Conservation (phyloP, 2,329 filamentous ascomycete genomes). For the Setomelanomma holmii region DNA sequence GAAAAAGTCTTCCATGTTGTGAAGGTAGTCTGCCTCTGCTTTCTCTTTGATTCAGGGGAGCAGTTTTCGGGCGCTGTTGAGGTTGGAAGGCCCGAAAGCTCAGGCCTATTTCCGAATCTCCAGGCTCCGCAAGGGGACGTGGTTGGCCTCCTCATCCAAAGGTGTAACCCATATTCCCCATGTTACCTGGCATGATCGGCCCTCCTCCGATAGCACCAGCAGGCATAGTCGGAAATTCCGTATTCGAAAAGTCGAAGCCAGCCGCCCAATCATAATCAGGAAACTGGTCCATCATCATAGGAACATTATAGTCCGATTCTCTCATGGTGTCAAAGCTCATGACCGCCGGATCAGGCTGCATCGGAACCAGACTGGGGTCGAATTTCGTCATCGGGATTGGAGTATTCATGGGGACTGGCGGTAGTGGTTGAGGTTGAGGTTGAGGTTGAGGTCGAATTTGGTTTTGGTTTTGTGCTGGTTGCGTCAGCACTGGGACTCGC, state of each 20-base stretch:
- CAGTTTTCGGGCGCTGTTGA: no score
- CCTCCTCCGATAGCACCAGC: slow-evolving; percentile 21
- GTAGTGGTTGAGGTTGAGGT: slow-evolving; percentile 22
- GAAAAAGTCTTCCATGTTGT: no score
- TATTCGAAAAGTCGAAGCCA: slow-evolving; percentile 43
- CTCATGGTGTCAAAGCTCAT: slow-evolving; percentile 40
- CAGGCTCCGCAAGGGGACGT: no score
- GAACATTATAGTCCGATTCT: slow-evolving; percentile 35
- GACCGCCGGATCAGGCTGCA: slow-evolving; percentile 25
- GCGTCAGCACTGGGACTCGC: slow-evolving; percentile 13
- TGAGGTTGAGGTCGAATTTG: slow-evolving; percentile 24
- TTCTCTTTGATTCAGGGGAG: no score
- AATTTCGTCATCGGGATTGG: slow-evolving; percentile 34
- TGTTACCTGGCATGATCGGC: slow-evolving; percentile 26
- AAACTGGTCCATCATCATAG: slow-evolving; percentile 45
- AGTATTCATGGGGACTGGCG: slow-evolving; percentile 20
- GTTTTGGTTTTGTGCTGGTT: slow-evolving; percentile 21
- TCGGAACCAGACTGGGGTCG: slow-evolving; percentile 31
- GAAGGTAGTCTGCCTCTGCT: no score
- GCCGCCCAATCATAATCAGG: slow-evolving; percentile 49
- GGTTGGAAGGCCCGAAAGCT: no score
- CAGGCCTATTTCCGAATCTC: no score
- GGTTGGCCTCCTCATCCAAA: slow-evolving; percentile 24
- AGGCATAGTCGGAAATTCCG: slow-evolving; percentile 34
- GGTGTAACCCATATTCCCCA: slow-evolving; percentile 34